Percentiles rank a stretch among this genome's conserved stretches.
These are phyloP conservation scores for Beta lomatogona DNA, from an alignment of 179 eudicot species.

Conservation along the genomic window DNA sequence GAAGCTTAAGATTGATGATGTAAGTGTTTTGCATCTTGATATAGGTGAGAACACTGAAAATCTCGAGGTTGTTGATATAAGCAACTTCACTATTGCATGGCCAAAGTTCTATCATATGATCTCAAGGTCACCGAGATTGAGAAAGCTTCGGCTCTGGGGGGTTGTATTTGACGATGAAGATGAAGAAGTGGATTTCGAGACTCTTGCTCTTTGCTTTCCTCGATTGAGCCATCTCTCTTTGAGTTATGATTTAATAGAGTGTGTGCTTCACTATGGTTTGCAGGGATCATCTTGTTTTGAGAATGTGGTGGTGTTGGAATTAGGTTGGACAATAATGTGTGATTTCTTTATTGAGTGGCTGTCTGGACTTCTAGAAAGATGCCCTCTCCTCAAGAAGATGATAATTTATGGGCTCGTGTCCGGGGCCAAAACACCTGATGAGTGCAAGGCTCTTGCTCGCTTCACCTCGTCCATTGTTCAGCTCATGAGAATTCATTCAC, in stretches of 20 bases:
- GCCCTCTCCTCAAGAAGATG: constrained; percentile 17
- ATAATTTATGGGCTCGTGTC: not conserved
- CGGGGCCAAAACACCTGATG: not conserved
- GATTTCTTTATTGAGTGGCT: constrained; percentile 17
- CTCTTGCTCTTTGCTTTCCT: not conserved
- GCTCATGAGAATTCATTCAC: constrained; percentile 10
- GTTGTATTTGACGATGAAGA: constrained; percentile 1
- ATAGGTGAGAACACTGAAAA: constrained; percentile 62
- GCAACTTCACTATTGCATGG: constrained; percentile 51
- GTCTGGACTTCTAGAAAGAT: constrained; percentile 10
- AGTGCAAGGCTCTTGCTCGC: constrained; percentile 10
- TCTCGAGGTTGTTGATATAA: constrained; percentile 60
- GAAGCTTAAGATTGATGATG: constrained; percentile 35
- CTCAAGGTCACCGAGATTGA: not conserved
- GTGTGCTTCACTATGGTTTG: constrained; percentile 48
- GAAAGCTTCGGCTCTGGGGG: constrained; percentile 2
- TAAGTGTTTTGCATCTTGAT: constrained; percentile 73
- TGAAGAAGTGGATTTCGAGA: constrained; percentile 7
- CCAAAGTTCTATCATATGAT: constrained; percentile 48
- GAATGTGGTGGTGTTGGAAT: constrained; percentile 6
- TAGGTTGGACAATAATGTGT: constrained; percentile 8
- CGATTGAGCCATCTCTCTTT: constrained; percentile 2
- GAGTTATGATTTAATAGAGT: constrained; percentile 44
- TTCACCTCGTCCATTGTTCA: constrained; percentile 10
- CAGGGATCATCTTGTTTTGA: constrained; percentile 34